Evolutionary conservation across 352 stramenopile species (phyloP), one percentile per base, ranked within the genome.

Genomic region (Pythium aquatile): DNA sequence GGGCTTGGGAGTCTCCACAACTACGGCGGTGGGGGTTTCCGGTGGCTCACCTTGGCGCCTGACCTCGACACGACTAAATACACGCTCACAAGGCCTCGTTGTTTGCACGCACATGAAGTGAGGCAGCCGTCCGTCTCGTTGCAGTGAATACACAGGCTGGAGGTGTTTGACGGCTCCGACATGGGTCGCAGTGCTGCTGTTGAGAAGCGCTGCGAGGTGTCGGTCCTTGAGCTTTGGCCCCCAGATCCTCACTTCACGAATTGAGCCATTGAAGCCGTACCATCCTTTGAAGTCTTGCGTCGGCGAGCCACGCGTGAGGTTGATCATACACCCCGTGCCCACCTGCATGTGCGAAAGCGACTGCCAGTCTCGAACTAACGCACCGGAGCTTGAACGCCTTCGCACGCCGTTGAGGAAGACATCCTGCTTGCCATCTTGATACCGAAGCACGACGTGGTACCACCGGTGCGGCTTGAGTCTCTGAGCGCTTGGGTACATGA

Each of bases 201-300:
- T 42, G 28, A 69, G 35, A 39, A 69, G 52, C 0, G 37, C 42
- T 20, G 30, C 47, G 32, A 69, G 56, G 0, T 69, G 63, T 14
- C 54, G 44, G 47, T 64, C 49, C 30, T 63, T 63, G 48, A 69
- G 63, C 20, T 58, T 58, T 10, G 63, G 63, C 3, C 63, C 37
- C 62, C 70, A 74, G 33, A 74, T 65, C 5, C 67, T 52, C 20
- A 73, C 59, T 47, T 81, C 74, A 35, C 81, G 64, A n/a, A 83
- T 61, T 17, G 70, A 29, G 2, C 75, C 77, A 30, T 79, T 65
- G 48, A 86, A 81, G 8, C 66, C 75, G 54, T 83, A 83, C 71
- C 73, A 83, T 5, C 73, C 77, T 11, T 69, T 62, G 44, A 70
- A 74, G 11, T 63, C 55, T 37, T 48, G 35, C 17, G 70, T 54